Evolutionary conservation across 1,139 yeast genomes (phyloP).

Genomic region (Hemisphaericaspora subhashii): DNA sequence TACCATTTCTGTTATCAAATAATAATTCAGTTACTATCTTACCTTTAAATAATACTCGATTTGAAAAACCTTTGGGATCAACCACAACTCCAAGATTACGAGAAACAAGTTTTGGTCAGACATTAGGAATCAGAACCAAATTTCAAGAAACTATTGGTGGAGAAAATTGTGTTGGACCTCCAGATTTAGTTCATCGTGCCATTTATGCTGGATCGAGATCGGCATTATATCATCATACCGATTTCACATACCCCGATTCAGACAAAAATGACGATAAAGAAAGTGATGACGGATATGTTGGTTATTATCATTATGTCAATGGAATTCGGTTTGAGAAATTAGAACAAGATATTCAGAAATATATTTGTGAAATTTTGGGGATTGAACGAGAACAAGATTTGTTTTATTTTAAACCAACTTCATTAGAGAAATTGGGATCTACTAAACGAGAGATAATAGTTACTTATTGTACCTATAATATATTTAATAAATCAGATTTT

Average conservation of each 20-base stretch:
- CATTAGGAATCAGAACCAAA: constrained; percentile 24
- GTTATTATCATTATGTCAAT: constrained; percentile 40
- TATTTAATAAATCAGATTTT: constrained; percentile 49
- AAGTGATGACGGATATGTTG: constrained; percentile 43
- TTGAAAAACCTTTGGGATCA: neutral
- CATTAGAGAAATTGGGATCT: constrained; percentile 15
- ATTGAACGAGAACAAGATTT: constrained; percentile 21
- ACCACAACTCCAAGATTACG: constrained; percentile 22
- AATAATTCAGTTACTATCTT: constrained; percentile 1
- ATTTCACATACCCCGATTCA: constrained; percentile 21
- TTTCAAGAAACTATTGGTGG: constrained; percentile 19
- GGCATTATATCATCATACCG: constrained; percentile 29
- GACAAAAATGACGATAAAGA: constrained; percentile 14
- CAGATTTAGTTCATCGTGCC: constrained; percentile 45
- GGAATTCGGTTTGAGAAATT: constrained; percentile 29
- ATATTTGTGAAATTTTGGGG: constrained; percentile 31
- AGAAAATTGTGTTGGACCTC: constrained; percentile 29
- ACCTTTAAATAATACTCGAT: neutral
- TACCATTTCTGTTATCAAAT: constrained; percentile 1
- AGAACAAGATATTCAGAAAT: constrained; percentile 29
- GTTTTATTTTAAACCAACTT: constrained; percentile 16
- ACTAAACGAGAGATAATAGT: constrained; percentile 38
- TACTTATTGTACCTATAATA: constrained; percentile 51
- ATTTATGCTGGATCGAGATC: constrained; percentile 34
- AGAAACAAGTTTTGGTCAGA: constrained; percentile 31